Base-by-base conservation (phyloP, 2,329 filamentous ascomycete genomes). In the Sporothrix pseudoabietina region DNA sequence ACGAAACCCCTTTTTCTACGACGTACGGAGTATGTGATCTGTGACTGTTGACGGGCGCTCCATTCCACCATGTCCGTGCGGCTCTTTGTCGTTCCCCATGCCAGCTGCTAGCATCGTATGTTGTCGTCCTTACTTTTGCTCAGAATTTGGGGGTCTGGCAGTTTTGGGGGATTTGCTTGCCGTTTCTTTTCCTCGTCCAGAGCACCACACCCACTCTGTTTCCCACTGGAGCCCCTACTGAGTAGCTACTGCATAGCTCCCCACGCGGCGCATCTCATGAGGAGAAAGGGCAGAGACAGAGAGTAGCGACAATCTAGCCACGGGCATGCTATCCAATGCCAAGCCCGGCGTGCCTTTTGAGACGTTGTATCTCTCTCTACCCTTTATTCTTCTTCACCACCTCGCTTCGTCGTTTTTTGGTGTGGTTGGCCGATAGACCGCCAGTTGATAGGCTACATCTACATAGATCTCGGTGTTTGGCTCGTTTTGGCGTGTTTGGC, bases 291-390 rank as follows among this genome's bases (percentile, higher is more conserved):
- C 44, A 49, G 6, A 49, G 44, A 41, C 30, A 44, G 22, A 55
- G 52, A 55, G 26, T 52, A 19, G 5, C n/a, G 14, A 35, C 35
- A 71, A 71, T 71, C 69, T 47, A 71, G 69, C 52, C 35, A 71
- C 69, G 69, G 69, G 69, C 69, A 71, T 71, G 69, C 69, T 54
- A 71, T 49, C 44, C 44, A 49, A 49, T 49, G 44, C 44, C 44
- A 49, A 69, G 44, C 19, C 26, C 41, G 30, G 65, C 26, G 65
- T 52, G 65, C 44, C 65, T 68, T 35, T 68, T 22, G 22, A 55
- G 47, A 49, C 35, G 54, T 14, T 32, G 30, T 22, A 22, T 14
- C 9, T 61, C 47, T 14, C 9, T 61, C 47, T 30, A 12, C 44
- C 19, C 54, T 26, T 16, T 63, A 41, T 35, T 26, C 66, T 12